Conservation (phyloP, 805 yeast species). For the Lachancea sp. region DNA sequence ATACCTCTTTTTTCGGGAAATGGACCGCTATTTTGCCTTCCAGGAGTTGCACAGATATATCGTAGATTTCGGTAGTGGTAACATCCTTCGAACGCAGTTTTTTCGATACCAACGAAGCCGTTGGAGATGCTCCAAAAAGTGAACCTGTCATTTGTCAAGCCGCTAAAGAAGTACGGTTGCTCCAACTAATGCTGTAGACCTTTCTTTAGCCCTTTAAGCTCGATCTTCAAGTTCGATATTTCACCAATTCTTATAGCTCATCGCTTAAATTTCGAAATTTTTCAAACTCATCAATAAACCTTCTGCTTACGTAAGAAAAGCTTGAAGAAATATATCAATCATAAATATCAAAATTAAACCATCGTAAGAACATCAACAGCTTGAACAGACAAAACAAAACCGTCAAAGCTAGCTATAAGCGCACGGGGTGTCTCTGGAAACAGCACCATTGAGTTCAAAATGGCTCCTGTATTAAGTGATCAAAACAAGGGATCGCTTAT, state of each 20-base stretch:
- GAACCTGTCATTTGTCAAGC: not conserved
- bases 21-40: conserved; percentile 32
- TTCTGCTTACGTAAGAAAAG: not conserved
- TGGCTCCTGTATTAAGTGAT: not conserved
- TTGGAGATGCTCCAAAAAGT: not conserved
- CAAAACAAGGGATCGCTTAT: conserved; percentile 16
- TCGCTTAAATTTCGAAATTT: conserved; percentile 1
- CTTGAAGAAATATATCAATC: not conserved
- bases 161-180: not conserved
- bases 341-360: not conserved
- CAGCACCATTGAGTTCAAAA: no score
- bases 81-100: conserved; percentile 50
- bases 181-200: not conserved
- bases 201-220: not conserved
- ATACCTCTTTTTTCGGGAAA: conserved; percentile 50
- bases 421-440: not conserved
- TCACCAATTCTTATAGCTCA: not conserved
- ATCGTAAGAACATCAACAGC: not conserved
- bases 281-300: not conserved
- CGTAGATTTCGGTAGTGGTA: conserved; percentile 38
- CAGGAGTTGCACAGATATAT: conserved; percentile 32
- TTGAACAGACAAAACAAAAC: not conserved
- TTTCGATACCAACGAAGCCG: conserved; percentile 40
- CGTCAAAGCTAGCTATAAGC: not conserved
- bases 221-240: not conserved